Conservation (phyloP, 2,329 filamentous ascomycete species). For the Scedosporium apiospermum region DNA sequence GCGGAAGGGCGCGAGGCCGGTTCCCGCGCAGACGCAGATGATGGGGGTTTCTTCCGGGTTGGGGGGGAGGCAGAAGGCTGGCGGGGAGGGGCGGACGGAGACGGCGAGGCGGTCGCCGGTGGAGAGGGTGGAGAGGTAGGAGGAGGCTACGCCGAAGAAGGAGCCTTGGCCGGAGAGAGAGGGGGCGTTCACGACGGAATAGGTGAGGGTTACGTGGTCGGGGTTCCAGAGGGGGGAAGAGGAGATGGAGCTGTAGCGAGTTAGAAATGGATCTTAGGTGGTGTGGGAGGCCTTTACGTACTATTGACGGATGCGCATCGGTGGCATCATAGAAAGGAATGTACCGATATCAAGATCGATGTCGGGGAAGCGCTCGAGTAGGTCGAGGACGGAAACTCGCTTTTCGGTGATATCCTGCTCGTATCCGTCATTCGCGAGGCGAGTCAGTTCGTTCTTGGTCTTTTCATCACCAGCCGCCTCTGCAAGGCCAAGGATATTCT, state of each 20-base stretch:
- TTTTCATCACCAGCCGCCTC: conserved; percentile 38
- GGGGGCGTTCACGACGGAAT: conserved; percentile 51
- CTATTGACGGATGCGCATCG: conserved; percentile 71
- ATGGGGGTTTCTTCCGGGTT: conserved; percentile 36
- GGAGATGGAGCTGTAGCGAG: conserved; percentile 50
- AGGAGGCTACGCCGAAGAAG: conserved; percentile 51
- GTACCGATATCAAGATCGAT: conserved; percentile 53
- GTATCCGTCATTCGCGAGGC: conserved; percentile 38
- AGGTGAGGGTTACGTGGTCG: conserved; percentile 54
- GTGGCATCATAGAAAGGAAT: conserved; percentile 64
- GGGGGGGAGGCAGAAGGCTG: conserved; percentile 38
- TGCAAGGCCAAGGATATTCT: conserved; percentile 31
- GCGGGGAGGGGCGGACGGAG: conserved; percentile 32
- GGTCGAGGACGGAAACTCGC: conserved; percentile 55
- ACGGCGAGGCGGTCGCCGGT: conserved; percentile 37
- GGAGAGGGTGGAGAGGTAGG: conserved; percentile 44
- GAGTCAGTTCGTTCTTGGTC: conserved; percentile 31
- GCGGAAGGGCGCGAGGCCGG: conserved; percentile 53
- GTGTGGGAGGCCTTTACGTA: conserved; percentile 12
- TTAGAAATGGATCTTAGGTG: conserved; percentile 3
- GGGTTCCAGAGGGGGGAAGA: conserved; percentile 58
- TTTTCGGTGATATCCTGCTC: conserved; percentile 40
- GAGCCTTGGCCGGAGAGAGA: conserved; percentile 39
- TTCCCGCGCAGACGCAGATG: conserved; percentile 41
- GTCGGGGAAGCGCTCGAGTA: conserved; percentile 54